Evolutionary conservation across 129 eudicot genomes (phyloP).

Genomic region (Escallonia rubra): DNA sequence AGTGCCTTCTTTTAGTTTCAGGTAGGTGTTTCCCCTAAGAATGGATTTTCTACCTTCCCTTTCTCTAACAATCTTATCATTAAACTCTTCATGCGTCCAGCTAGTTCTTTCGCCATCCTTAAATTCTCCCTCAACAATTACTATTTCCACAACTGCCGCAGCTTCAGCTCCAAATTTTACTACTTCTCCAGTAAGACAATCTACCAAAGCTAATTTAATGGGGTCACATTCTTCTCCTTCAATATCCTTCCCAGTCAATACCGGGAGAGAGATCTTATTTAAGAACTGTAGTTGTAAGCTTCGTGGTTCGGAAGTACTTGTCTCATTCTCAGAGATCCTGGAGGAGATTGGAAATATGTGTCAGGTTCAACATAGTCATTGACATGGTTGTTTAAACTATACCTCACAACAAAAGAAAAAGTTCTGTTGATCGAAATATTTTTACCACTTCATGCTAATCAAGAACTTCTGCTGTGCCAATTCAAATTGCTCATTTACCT

Average conservation of each 20-base stretch:
- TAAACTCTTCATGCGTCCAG: conserved; percentile 32
- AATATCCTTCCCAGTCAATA: conserved; percentile 45
- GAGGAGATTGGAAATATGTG: background rate
- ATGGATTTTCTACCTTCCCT: conserved; percentile 41
- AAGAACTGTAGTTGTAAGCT: conserved; percentile 41
- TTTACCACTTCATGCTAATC: background rate
- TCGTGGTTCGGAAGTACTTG: conserved; percentile 6
- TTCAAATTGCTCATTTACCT: conserved; percentile 3
- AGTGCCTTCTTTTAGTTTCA: conserved; percentile 45
- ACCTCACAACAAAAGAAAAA: background rate
- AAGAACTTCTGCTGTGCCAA: background rate
- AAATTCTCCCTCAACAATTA: conserved; percentile 41
- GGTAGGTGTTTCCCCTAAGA: conserved; percentile 31
- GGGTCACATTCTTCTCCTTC: conserved; percentile 38
- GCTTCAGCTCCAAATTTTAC: conserved; percentile 41
- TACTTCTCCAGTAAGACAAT: conserved; percentile 27
- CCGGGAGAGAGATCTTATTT: conserved; percentile 35
- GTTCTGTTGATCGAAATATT: background rate
- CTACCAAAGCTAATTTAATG: conserved; percentile 41
- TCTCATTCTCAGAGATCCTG: conserved; percentile 29
- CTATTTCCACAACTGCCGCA: conserved; percentile 44
- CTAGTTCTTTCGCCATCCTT: conserved; percentile 23
- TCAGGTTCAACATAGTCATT: background rate
- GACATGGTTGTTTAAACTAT: background rate
- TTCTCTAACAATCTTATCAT: conserved; percentile 28